Evolutionary conservation across 148 eudicot species (phyloP), one percentile per base, ranked within the genome.

Genomic region (Silene latifolia): DNA sequence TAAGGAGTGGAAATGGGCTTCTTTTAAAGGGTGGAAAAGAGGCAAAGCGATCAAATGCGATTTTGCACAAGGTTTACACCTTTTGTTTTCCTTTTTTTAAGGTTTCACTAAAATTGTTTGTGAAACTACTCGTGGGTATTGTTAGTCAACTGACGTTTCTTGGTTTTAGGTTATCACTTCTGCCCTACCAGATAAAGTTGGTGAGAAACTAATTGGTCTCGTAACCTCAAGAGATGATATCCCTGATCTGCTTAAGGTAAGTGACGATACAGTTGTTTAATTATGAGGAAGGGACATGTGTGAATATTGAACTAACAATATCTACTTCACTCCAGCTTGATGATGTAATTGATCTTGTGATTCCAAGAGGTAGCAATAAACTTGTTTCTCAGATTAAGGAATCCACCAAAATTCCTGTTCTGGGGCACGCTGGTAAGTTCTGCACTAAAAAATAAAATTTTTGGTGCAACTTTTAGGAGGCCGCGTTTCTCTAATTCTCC

Each of bases 351-450:
- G 98, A 95, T 80, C 98, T 95, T 69, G 99, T 95, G 77, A 95
- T 95, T 67, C 99, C 99, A 63, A 92, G 99, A 86, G 99, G 99
- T 69, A 95, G 99, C 93, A 95, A 95, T 82, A 87, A 85, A 78
- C 99, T 95, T 67, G 99, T 95, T 64, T 86, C 97, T 78, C 94
- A 95, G 84, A 95, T 95, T 72, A 95, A 95, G 83, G 86, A 85
- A 68, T 90, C 99, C 19, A 95, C 99, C 59, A 95, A 89, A 84
- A 95, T 95, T 74, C 99, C 99, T 46, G 99, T 92, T 76, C 84
- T 95, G 42, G 99, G 99, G 39, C 99, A 95, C 83, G 87, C 99
- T 56, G 99, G 99, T 92, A 76, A 75, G 82, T 8, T 24, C 54
- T 59, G 25, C 20, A 18, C 14, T 12, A 23, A 9, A 9, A 24